These are phyloP conservation scores for Albizia julibrissin DNA, from an alignment of 306 rosid species.

Conservation along the genomic window DNA sequence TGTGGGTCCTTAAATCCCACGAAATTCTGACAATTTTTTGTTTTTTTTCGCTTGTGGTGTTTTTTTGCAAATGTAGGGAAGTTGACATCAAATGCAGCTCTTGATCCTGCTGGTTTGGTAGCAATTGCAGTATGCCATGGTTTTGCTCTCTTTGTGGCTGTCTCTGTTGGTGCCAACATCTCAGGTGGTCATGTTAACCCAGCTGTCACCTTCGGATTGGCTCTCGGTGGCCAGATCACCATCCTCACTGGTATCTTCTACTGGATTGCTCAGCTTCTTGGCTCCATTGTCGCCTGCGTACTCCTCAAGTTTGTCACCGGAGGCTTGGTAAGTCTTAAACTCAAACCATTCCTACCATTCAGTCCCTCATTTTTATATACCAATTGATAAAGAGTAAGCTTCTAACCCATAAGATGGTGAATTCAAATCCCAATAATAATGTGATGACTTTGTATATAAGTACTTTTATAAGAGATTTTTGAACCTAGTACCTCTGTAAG, in stretches of 20 bases:
- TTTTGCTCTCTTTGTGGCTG: constrained; percentile 89
- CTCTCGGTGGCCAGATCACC: constrained; percentile 88
- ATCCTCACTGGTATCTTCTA: constrained; percentile 79
- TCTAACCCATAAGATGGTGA: no score
- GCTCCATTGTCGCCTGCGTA: constrained; percentile 77
- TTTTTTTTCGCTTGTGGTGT: not conserved
- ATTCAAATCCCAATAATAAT: no score
- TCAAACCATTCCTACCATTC: not conserved
- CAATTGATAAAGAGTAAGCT: no score
- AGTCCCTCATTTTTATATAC: not conserved
- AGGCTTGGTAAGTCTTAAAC: constrained; percentile 61
- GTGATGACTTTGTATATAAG: no score
- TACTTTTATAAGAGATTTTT: no score
- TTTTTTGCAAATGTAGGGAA: constrained; percentile 47
- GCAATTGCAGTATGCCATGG: constrained; percentile 88
- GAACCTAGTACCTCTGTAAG: no score
- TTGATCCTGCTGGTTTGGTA: constrained; percentile 64
- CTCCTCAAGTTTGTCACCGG: constrained; percentile 80
- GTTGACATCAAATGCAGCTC: constrained; percentile 71
- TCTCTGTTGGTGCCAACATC: constrained; percentile 79
- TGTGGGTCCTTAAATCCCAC: not conserved
- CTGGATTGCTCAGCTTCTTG: constrained; percentile 88
- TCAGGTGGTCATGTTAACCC: constrained; percentile 98
- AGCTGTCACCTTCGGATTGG: constrained; percentile 93
- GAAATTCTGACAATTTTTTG: not conserved